Conservation (phyloP, 2,329 filamentous ascomycete species). For the Colletotrichum sansevieriae region DNA sequence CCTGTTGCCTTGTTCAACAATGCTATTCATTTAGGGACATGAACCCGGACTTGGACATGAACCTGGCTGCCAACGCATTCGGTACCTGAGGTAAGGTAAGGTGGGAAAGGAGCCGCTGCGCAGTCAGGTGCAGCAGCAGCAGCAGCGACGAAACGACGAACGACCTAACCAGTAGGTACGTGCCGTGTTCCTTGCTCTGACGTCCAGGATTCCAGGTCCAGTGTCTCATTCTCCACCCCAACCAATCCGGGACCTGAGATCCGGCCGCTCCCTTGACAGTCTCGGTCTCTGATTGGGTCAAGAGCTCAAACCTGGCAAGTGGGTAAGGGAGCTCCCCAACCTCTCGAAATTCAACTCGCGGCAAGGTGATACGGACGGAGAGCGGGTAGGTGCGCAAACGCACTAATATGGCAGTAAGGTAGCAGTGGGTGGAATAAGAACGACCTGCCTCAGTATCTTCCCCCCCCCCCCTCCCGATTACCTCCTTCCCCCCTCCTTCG, state of each 20-base stretch:
- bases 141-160: constrained; percentile 7
- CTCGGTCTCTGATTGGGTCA: constrained; percentile 26
- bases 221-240: constrained; percentile 8
- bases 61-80: no score
- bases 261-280: constrained; percentile 26
- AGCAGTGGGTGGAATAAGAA: constrained; percentile 2
- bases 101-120: background rate
- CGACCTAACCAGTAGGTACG: background rate
- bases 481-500: background rate
- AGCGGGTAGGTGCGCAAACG: constrained; percentile 24
- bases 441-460: background rate
- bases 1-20: constrained; percentile 23
- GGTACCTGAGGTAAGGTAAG: background rate
- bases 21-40: background rate
- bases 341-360: constrained; percentile 50
- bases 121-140: no score
- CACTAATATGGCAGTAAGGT: constrained; percentile 7
- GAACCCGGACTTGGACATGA: background rate
- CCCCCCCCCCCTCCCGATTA: constrained; percentile 4
- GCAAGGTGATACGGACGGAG: constrained; percentile 11
- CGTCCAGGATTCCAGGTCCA: constrained; percentile 10
- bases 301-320: constrained; percentile 36
- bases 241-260: constrained; percentile 31
- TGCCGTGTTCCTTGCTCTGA: constrained; percentile 1
- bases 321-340: constrained; percentile 47